These are phyloP conservation scores for Cornus kousa DNA, from an alignment of 148 eudicot genomes.

Conservation along the genomic window DNA sequence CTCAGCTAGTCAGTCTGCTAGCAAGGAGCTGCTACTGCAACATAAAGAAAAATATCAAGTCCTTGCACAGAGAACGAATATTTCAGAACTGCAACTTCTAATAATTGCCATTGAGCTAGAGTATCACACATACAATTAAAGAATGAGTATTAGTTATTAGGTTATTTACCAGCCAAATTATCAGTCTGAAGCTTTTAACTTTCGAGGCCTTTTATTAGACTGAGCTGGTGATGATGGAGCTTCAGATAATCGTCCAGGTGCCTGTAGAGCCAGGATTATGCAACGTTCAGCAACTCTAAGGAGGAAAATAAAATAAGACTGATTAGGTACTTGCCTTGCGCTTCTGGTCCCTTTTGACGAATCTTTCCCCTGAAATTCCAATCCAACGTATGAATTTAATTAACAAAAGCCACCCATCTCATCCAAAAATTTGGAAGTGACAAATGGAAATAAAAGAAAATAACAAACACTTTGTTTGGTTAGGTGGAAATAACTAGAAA, in stretches of 20 bases:
- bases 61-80: not conserved
- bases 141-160: not conserved
- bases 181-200: constrained; percentile 64
- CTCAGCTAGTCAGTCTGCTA: not conserved
- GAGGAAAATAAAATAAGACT: not conserved
- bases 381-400: not conserved
- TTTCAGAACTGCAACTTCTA: not conserved
- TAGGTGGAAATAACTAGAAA: no score
- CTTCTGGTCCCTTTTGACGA: constrained; percentile 87
- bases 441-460: not conserved
- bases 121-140: not conserved
- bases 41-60: not conserved
- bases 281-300: not conserved
- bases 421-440: not conserved
- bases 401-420: not conserved
- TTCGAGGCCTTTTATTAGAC: constrained; percentile 75
- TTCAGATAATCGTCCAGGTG: constrained; percentile 70
- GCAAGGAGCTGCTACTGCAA: not conserved
- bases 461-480: no score
- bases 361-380: constrained; percentile 66
- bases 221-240: constrained; percentile 88
- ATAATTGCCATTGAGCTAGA: not conserved
- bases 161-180: constrained; percentile 19
- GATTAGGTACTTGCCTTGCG: constrained; percentile 51
- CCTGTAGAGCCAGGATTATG: constrained; percentile 38